phyloP scores from a whole-genome alignment of 495 filamentous ascomycete genomes.

The Talaromyces liani region DNA sequence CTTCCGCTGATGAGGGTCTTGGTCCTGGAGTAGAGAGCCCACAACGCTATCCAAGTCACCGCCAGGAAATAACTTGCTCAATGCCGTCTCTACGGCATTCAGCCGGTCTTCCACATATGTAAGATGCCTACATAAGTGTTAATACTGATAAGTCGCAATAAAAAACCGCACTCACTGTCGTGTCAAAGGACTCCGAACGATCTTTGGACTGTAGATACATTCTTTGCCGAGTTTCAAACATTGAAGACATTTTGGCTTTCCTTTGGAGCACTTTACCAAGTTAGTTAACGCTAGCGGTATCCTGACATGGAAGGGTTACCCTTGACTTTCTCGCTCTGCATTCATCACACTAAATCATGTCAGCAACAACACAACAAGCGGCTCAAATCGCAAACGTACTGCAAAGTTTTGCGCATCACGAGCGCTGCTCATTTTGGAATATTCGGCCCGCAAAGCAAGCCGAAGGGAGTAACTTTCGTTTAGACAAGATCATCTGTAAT shows the following conservation, averaged over 20 bases:
- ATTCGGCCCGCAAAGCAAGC: constrained; percentile 4
- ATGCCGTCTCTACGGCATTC: constrained; percentile 35
- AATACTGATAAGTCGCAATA: neutral
- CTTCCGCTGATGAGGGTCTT: constrained; percentile 23
- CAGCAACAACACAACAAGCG: neutral
- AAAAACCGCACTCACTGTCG: constrained; percentile 28
- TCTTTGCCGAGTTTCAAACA: constrained; percentile 38
- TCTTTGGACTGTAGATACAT: constrained; percentile 43
- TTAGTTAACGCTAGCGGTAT: neutral
- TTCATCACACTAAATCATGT: constrained; percentile 34
- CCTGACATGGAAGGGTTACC: constrained; percentile 16
- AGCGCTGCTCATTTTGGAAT: constrained; percentile 36
- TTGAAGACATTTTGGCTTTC: constrained; percentile 36
- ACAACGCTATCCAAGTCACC: constrained; percentile 41
- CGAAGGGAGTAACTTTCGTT: neutral
- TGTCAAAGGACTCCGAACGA: constrained; percentile 39
- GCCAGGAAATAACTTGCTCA: constrained; percentile 36
- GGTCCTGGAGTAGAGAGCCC: constrained; percentile 35
- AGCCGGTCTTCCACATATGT: constrained; percentile 44
- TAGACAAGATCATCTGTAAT: neutral
- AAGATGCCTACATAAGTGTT: constrained; percentile 30
- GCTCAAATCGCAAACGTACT: constrained; percentile 21
- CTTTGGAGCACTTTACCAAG: constrained; percentile 37
- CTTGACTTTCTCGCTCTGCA: constrained; percentile 43
- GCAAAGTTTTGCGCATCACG: constrained; percentile 43